A percentile compares a stretch with the other conserved stretches of the same genome.
Evolutionary conservation across 805 yeast genomes (phyloP).

Genomic region (Pichia eremophila): DNA sequence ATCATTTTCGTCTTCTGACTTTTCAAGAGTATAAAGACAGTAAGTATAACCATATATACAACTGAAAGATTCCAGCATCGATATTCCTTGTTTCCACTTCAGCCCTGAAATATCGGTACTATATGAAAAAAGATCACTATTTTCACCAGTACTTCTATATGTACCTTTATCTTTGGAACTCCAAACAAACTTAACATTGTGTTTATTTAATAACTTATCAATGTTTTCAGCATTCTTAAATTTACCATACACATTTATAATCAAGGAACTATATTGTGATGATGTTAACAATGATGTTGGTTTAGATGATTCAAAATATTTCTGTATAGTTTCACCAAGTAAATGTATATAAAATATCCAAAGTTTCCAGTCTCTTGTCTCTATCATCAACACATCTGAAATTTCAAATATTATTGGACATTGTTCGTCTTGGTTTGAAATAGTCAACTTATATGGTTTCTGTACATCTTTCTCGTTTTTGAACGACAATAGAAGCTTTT

Average conservation of each 20-base stretch:
- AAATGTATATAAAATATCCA: slow-evolving; percentile 43
- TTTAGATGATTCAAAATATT: slow-evolving; percentile 31
- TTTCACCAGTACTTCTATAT: background rate
- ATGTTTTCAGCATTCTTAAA: background rate
- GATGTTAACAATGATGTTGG: slow-evolving; percentile 28
- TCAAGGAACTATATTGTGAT: background rate
- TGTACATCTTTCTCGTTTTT: background rate
- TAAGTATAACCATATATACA: slow-evolving; percentile 23
- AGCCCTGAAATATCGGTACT: background rate
- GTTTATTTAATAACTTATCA: background rate
- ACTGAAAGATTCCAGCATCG: slow-evolving; percentile 27
- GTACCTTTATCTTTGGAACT: background rate
- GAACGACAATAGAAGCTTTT: background rate
- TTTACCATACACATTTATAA: background rate
- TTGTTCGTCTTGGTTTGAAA: background rate
- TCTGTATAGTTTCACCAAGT: slow-evolving; percentile 43
- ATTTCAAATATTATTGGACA: background rate
- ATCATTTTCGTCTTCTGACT: slow-evolving; percentile 26
- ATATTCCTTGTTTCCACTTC: background rate
- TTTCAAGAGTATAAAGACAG: slow-evolving; percentile 27
- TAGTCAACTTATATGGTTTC: background rate
- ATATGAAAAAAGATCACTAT: background rate
- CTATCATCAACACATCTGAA: slow-evolving; percentile 20
- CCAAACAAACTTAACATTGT: background rate
- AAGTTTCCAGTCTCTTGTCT: slow-evolving; percentile 30